Percentiles rank a stretch among this genome's conserved stretches.
Evolutionary conservation across 2,329 filamentous ascomycete species (phyloP).

Genomic region (Mycosphaerella sp.): DNA sequence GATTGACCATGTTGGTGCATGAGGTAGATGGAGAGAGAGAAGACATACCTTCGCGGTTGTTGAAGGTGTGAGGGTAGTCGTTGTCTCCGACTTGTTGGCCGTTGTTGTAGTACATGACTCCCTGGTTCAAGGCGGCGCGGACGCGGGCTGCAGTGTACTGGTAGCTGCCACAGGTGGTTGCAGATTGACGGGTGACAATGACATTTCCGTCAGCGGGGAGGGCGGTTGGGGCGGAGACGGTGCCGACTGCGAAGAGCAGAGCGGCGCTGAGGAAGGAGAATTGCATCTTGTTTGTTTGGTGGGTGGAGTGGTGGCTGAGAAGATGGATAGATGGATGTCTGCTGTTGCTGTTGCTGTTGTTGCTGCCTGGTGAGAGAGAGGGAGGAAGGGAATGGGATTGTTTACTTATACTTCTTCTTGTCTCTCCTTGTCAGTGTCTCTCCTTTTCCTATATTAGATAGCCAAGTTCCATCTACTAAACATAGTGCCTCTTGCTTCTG

Average conservation of each 20-base stretch:
- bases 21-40: conserved; percentile 36
- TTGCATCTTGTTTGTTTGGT: conserved; percentile 21
- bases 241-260: conserved; percentile 27
- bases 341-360: background rate
- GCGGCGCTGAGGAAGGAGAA: conserved; percentile 28
- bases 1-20: too few relatives aligned
- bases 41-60: conserved; percentile 19
- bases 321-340: background rate
- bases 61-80: conserved; percentile 30
- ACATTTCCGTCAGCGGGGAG: conserved; percentile 32
- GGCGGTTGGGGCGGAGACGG: conserved; percentile 18
- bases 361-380: background rate
- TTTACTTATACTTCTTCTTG: conserved; percentile 10
- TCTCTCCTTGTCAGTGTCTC: background rate
- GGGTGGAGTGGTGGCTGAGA: conserved; percentile 2
- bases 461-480: too few relatives aligned
- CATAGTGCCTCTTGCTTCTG: too few relatives aligned
- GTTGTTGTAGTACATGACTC: conserved; percentile 45
- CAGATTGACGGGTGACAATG: conserved; percentile 32
- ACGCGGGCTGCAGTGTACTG: conserved; percentile 49
- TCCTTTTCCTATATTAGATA: background rate
- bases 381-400: background rate
- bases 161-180: conserved; percentile 48
- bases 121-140: conserved; percentile 45
- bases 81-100: conserved; percentile 33